Conservation (phyloP, 1,139 yeast genomes). For the Yamadazyma diddensiae region DNA sequence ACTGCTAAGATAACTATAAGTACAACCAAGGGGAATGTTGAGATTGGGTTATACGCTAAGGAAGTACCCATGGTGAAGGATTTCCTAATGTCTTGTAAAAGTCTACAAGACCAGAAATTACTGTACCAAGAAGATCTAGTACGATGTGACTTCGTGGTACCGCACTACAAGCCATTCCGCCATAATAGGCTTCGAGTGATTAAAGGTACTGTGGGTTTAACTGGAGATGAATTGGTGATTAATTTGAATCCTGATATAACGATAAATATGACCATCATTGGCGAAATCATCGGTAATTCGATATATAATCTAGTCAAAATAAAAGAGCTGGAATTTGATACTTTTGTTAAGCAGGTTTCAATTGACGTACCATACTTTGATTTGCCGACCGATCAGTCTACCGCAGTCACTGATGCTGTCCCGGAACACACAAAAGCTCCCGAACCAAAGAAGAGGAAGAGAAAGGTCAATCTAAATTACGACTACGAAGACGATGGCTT, state of each 20-base stretch:
- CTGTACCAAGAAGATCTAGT: too few species aligned
- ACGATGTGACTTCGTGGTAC: too few species aligned
- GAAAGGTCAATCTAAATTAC: conserved; percentile 22
- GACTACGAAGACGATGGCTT: conserved; percentile 33
- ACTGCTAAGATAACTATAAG: conserved; percentile 55
- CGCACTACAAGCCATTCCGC: conserved; percentile 2
- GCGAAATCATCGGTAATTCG: conserved; percentile 60
- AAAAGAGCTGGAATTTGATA: conserved; percentile 47
- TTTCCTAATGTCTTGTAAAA: conserved; percentile 51
- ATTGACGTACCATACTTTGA: conserved; percentile 14
- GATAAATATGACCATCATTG: conserved; percentile 54
- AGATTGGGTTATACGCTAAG: conserved; percentile 68
- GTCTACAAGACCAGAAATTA: too few species aligned
- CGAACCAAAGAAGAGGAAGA: conserved; percentile 16
- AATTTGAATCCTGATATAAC: conserved; percentile 43
- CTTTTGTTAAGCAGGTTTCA: conserved; percentile 37
- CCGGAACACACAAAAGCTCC: conserved; percentile 12
- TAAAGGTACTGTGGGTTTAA: conserved; percentile 56
- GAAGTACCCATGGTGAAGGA: conserved; percentile 54
- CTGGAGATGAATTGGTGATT: conserved; percentile 47
- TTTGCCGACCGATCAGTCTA: too few species aligned
- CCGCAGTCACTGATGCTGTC: not conserved
- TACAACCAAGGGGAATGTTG: conserved; percentile 62
- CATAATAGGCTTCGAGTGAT: conserved; percentile 54
- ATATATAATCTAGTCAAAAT: conserved; percentile 54